Conservation (phyloP, 768 basidiomycete genomes). For the Naganishia onofrii region DNA sequence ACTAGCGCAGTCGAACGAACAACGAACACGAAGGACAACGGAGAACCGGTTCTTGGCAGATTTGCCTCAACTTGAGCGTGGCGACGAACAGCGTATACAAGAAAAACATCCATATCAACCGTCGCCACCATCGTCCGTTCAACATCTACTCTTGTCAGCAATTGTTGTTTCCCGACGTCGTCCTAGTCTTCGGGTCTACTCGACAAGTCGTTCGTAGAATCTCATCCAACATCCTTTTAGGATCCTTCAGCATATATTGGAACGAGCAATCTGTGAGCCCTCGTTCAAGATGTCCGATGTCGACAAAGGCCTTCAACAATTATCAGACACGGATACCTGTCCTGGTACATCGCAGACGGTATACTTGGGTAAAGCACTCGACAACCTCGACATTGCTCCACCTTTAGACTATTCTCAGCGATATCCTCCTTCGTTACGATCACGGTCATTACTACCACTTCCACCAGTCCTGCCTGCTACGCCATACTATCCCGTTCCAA, state of each 20-base stretch:
- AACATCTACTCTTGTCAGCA: conserved; percentile 11
- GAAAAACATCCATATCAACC: not conserved
- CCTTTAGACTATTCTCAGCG: not conserved
- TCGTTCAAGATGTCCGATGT: conserved; percentile 13
- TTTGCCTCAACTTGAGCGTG: conserved; percentile 1
- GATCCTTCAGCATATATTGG: conserved; percentile 23
- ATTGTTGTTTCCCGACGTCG: not conserved
- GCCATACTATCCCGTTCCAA: not conserved
- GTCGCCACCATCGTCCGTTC: not conserved
- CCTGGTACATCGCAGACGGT: not conserved
- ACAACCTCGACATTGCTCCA: not conserved
- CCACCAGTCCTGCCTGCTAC: not conserved
- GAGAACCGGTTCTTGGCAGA: not conserved
- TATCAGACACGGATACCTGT: not conserved
- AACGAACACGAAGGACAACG: not conserved
- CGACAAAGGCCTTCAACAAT: conserved; percentile 23
- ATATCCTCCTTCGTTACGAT: not conserved
- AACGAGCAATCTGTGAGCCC: not conserved
- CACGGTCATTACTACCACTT: not conserved
- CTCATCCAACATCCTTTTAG: conserved; percentile 14
- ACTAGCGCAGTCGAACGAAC: not conserved
- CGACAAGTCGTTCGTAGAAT: conserved; percentile 1
- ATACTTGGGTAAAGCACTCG: not conserved
- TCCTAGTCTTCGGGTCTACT: not conserved
- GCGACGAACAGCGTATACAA: conserved; percentile 20